Evolutionary conservation across 371 early-diverging fungal species (phyloP).

Genomic region (Zancudomyces culisetae): DNA sequence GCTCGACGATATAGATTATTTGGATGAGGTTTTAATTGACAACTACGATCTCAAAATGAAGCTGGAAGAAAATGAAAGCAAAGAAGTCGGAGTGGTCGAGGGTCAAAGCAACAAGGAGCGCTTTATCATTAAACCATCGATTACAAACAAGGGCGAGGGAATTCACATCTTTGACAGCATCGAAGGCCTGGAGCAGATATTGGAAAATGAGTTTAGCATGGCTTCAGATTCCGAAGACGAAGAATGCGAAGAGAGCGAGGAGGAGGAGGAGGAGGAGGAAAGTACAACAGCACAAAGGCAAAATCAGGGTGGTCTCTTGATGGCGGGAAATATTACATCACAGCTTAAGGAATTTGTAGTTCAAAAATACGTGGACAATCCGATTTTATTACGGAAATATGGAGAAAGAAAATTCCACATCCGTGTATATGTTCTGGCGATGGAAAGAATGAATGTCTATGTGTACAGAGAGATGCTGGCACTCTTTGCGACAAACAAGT

Average conservation of each 20-base stretch:
- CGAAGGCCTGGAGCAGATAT: slow-evolving; percentile 27
- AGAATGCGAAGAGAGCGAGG: slow-evolving; percentile 6
- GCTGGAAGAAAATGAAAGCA: slow-evolving; percentile 24
- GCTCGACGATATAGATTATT: slow-evolving; percentile 45
- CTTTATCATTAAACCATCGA: slow-evolving; percentile 50
- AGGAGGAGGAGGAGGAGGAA: slow-evolving; percentile 3
- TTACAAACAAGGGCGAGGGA: slow-evolving; percentile 46
- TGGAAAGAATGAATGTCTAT: slow-evolving; percentile 40
- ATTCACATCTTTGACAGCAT: slow-evolving; percentile 41
- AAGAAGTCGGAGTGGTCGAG: not conserved
- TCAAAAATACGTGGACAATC: slow-evolving; percentile 39
- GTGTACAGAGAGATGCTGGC: slow-evolving; percentile 46
- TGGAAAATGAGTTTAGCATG: slow-evolving; percentile 21
- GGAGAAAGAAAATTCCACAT: slow-evolving; percentile 43
- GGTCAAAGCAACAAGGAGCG: slow-evolving; percentile 5
- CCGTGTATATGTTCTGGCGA: slow-evolving; percentile 43
- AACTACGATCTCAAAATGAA: slow-evolving; percentile 42
- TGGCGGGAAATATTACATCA: slow-evolving; percentile 8
- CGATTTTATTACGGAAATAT: slow-evolving; percentile 29
- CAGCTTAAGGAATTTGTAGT: slow-evolving; percentile 53
- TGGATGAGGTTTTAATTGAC: slow-evolving; percentile 52
- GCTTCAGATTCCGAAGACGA: slow-evolving; percentile 22
- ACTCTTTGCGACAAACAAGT: slow-evolving; percentile 37
- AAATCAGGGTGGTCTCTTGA: slow-evolving; percentile 7
- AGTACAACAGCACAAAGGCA: not conserved